A percentile compares a stretch with the other conserved stretches of the same genome.
Conservation (phyloP, 371 early-diverging fungal species). For the Mucor saturninus region DNA sequence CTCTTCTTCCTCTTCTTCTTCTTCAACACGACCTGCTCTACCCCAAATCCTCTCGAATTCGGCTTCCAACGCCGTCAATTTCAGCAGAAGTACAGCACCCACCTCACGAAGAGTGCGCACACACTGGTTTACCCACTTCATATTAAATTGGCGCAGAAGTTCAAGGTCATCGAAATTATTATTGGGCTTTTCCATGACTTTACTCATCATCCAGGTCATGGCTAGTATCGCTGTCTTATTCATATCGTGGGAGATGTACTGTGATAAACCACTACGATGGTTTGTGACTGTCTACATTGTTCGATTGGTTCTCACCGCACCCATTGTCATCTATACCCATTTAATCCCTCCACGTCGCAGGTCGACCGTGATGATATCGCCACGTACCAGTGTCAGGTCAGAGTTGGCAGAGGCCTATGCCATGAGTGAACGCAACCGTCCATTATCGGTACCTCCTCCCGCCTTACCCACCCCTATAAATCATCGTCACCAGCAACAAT, state of each 20-base stretch:
- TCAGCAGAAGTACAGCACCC: conserved; percentile 47
- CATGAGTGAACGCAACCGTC: conserved; percentile 36
- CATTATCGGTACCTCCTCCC: conserved; percentile 33
- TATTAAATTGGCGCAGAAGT: conserved; percentile 51
- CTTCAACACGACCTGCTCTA: conserved; percentile 51
- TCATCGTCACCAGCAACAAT: conserved; percentile 18
- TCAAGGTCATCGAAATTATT: conserved; percentile 48
- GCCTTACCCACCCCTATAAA: conserved; percentile 18
- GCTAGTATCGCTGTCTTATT: conserved; percentile 41
- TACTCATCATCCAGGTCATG: conserved; percentile 42
- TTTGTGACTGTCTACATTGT: conserved; percentile 51
- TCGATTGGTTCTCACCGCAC: conserved; percentile 44
- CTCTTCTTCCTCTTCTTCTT: conserved; percentile 46
- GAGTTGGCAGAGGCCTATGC: conserved; percentile 45
- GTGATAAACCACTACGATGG: conserved; percentile 52
- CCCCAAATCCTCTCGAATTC: conserved; percentile 51
- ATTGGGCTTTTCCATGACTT: conserved; percentile 42
- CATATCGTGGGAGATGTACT: conserved; percentile 52
- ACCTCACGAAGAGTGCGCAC: conserved; percentile 54
- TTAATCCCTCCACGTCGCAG: conserved; percentile 50
- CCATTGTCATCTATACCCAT: conserved; percentile 49
- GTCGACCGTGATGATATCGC: conserved; percentile 19
- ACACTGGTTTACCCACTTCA: conserved; percentile 56
- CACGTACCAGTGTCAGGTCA: conserved; percentile 24
- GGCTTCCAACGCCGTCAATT: conserved; percentile 51